Evolutionary conservation across 225 moss, liverwort and hornwort species (phyloP), one percentile per base, ranked within the genome.

Genomic region (Pseudisothecium myosuroides): DNA sequence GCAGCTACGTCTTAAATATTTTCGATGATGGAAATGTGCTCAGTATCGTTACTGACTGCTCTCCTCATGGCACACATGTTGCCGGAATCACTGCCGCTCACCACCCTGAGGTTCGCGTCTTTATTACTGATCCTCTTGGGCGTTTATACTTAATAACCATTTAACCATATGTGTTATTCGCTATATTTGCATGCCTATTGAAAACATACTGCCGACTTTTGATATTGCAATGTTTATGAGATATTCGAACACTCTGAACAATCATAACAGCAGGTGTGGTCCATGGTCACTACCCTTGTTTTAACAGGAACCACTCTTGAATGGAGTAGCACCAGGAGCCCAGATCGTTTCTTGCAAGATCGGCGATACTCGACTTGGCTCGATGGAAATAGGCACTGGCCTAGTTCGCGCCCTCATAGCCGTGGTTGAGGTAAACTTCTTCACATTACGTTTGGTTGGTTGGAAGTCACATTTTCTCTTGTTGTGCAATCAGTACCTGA

Each of bases 261-360:
- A 69, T 87, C 12, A 32, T 84, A 37, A 87, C 92, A 69, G 49
- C 31, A 43, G 39, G 41, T 86, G 52, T 88, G 84, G 37, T 91
- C 71, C 50, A 50, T 88, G 69, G 63, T 68, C 87, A 45, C 55
- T 45, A 37, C 59, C 45, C 64, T 72, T 80, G n/a, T 39, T 12
- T 61, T 12, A 65, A 67, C 87, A 98, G 98, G 97, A 98, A 89
- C 92, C 96, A 71, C 88, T 96, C 84, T 94, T 98, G 84, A 98
- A 97, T 90, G 98, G 98, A 87, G 96, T 98, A 80, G 98, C 98
- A 85, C 98, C 98, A 69, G 98, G 98, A 84, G 98, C 98, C 72
- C 98, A 98, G 90, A 94, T 98, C 55, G 95, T 98, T 71, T 98
- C 98, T 61, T 98, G 98, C 92, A 98, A 98, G 92, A 98, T 98